Base-by-base conservation (phyloP, 2,329 filamentous ascomycete species). In the Penicillium sp. region DNA sequence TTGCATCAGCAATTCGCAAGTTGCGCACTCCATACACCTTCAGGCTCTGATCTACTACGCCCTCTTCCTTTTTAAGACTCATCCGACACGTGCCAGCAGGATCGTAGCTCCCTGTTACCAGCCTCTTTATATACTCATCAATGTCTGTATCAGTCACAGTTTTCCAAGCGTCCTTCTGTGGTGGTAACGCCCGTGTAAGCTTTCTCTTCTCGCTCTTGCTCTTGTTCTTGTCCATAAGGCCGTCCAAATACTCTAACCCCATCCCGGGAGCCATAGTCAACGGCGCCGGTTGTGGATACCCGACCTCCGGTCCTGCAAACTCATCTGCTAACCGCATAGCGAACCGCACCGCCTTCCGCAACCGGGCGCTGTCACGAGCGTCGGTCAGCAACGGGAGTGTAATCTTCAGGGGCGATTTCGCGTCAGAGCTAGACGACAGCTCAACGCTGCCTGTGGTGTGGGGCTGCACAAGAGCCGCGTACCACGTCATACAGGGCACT, bases 1-100 rank as follows among this genome's bases (percentile, higher is more conserved):
- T 50, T 11, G 53, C 53, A 38, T 55, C 45, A 19, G 53, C 53
- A 36, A 55, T 39, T 36, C 53, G 46, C 29, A 55, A 25, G n/a
- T 55, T 55, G 16, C 19, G 16, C 13, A 55, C 39, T 4, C 53
- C 53, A 16, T 44, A 31, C 5, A 55, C 53, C 21, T 23, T 50
- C 16, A 55, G 13, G 36, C 3, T 29, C 21, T 49, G 53, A 31
- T 50, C 53, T 21, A 50, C 53, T 15, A 55, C 53, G 5, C 53
- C 53, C 3, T 50, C 51, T 15, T 53, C 43, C 27, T 36, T 23
- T 16, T 10, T 47, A n/a, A 53, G 34, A 10, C 51, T 40, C 34
- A 53, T 53, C 9, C 51, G 51, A 2, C 51, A 53, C 11, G 51
- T 53, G 19, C 51, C 51, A 25, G 44, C 45, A 19, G 51, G 51